Percentiles rank a stretch among this genome's conserved stretches.
phyloP scores from a whole-genome alignment of 768 basidiomycete species.

The Mycena filopes region DNA sequence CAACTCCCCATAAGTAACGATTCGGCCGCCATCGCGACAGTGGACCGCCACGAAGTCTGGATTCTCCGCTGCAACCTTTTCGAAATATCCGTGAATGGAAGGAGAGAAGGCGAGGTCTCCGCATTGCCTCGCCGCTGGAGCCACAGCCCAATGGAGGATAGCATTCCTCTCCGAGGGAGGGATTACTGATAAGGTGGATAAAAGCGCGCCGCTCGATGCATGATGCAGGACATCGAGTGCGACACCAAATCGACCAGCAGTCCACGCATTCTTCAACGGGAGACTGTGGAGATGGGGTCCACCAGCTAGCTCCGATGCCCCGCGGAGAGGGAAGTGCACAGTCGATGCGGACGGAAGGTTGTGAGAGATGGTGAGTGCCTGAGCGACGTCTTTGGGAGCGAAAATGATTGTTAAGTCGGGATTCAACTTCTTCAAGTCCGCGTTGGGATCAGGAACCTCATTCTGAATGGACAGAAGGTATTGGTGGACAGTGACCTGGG shows the following conservation, averaged over 20 bases:
- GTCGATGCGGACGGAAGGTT: not conserved
- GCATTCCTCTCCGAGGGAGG: not conserved
- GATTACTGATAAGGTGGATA: not conserved
- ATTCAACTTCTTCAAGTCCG: not conserved
- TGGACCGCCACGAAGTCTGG: slow-evolving; percentile 6
- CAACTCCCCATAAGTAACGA: slow-evolving; percentile 6
- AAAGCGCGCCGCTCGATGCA: not conserved
- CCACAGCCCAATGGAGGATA: slow-evolving; percentile 1
- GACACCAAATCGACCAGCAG: slow-evolving; percentile 1
- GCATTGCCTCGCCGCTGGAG: not conserved
- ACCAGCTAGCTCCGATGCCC: not conserved
- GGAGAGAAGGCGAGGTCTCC: slow-evolving; percentile 2
- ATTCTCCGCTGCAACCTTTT: not conserved
- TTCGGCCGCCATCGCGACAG: not conserved
- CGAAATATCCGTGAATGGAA: slow-evolving; percentile 4
- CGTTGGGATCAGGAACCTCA: not conserved
- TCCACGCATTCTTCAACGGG: not conserved
- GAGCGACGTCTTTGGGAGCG: not conserved
- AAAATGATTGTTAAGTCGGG: slow-evolving; percentile 8
- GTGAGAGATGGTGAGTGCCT: not conserved
- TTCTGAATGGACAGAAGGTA: not conserved
- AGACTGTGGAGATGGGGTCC: not conserved
- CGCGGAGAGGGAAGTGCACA: not conserved
- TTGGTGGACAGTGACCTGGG: slow-evolving; percentile 1
- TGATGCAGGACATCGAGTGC: slow-evolving; percentile 3